Base-by-base conservation (phyloP, 805 yeast genomes). In the Yamadazyma akitaensis region DNA sequence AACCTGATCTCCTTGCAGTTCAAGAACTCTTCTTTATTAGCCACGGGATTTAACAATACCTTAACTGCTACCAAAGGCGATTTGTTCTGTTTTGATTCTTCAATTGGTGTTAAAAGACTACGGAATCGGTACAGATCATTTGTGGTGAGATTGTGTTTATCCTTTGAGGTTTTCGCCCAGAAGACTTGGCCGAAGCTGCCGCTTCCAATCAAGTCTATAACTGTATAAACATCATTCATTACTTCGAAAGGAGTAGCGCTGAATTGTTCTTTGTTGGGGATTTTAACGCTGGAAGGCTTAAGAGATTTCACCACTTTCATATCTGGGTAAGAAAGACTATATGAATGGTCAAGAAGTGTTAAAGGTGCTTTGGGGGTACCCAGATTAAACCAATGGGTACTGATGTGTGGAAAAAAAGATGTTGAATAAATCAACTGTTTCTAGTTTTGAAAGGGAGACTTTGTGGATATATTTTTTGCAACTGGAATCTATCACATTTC, bases 131-230 rank as follows among this genome's bases (percentile, higher is more conserved):
- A 32, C 26, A 31, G 25, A 10, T 32, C 21, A n/a, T 24, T n/a
- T 2, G n/a, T 28, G 12, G 13, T n/a, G 4, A 24, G 19, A 16
- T 32, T 26, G 10, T 18, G 40, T 28, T 57, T 56, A 38, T 50
- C 48, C 30, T 46, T 51, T 10, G 70, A 63, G 28, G 72, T 70
- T 60, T 81, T 81, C 3, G 88, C 90, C 54, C 85, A 65, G 1
- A 76, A 67, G 2, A 87, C 94, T 1, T 76, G 66, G 2, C 95
- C 95, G 69, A 87, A 87, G 40, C 88, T 81, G 1, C 95, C 95
- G 46, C 75, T 77, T 0, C 95, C 95, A 48, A 87, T 16, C 33
- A 38, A 10, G 33, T 38, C 41, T 7, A 38, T 19, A 5, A 38
- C 41, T 26, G 41, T 38, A 21, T 38, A 38, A 4, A n/a, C 25